Conservation (phyloP, 179 eudicot genomes). For the Amaranthus tricolor region DNA sequence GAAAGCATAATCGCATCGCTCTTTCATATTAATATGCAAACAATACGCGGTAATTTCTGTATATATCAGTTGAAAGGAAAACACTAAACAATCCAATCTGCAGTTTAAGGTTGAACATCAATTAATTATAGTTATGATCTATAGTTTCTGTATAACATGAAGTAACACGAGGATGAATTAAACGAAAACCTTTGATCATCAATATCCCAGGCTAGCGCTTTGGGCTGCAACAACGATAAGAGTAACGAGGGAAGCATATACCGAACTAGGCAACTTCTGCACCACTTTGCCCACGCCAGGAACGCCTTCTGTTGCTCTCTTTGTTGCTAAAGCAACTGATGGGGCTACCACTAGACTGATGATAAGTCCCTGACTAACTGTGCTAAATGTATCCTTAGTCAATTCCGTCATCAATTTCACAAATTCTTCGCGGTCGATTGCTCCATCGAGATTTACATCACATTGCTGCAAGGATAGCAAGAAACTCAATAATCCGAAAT, state of each 20-base stretch:
- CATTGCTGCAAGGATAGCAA: constrained; percentile 44
- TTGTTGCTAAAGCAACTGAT: constrained; percentile 78
- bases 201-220: constrained; percentile 31
- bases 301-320: constrained; percentile 77
- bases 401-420: constrained; percentile 47
- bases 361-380: constrained; percentile 71
- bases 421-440: constrained; percentile 70
- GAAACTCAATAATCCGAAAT: not conserved
- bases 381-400: constrained; percentile 52
- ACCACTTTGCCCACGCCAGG: constrained; percentile 78
- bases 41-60: too few relatives aligned
- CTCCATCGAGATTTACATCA: constrained; percentile 69
- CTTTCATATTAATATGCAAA: too few relatives aligned
- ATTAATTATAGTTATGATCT: too few relatives aligned
- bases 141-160: constrained; percentile 9
- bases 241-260: constrained; percentile 78
- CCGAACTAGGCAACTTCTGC: constrained; percentile 71
- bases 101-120: too few relatives aligned
- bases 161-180: not conserved
- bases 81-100: too few relatives aligned
- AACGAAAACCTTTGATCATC: constrained; percentile 5
- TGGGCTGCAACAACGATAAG: constrained; percentile 63
- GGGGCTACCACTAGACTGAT: constrained; percentile 74
- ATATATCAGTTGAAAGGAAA: too few relatives aligned
- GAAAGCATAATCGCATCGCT: too few relatives aligned